Base-by-base conservation (phyloP, 1,284 basidiomycete genomes). In the Rhodotorula sp. region DNA sequence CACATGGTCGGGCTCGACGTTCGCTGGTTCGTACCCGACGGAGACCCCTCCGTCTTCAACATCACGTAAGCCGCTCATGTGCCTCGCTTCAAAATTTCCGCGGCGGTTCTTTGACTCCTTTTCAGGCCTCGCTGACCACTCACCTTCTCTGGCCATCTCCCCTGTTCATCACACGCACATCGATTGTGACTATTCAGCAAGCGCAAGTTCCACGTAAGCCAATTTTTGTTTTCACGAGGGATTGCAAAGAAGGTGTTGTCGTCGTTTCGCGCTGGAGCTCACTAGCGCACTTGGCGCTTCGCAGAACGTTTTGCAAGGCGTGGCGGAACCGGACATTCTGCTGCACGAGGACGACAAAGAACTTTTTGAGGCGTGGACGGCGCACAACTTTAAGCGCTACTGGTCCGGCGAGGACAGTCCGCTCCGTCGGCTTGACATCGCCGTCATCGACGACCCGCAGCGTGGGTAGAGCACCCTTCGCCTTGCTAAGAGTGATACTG, bases 401-500 rank as follows among this genome's bases (percentile, higher is more conserved):
- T 70, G 69, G 69, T 3, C 45, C 10, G 62, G 55, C 26, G 66
- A 61, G 44, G 37, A 60, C 18, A 56, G 53, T 8, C 51, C 58
- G 24, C 45, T 70, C 20, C 30, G 48, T 8, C 45, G 59, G 8
- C 51, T 70, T 12, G 69, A 70, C 29, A 49, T 70, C 18, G 59
- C 62, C 24, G 64, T 70, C 5, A 67, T 70, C 12, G 69, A 70
- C 51, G 69, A 70, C 55, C 69, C 69, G 2, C 69, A 70, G 49
- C 61, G 69, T 70, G n/a, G n/a, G n/a, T n/a, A n/a, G n/a, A n/a
- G n/a, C n/a, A n/a, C n/a, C n/a, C n/a, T n/a, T n/a, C n/a, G n/a
- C n/a, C n/a, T n/a, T n/a, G n/a, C n/a, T n/a, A n/a, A 20, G 10
- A 15, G 18, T 55, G 26, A 45, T 4, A 10, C 2, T 5, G 4